Percentiles rank a stretch among this genome's conserved stretches.
Conservation (phyloP, 164 flowering plant genomes). For the Magnolia changhungtana region DNA sequence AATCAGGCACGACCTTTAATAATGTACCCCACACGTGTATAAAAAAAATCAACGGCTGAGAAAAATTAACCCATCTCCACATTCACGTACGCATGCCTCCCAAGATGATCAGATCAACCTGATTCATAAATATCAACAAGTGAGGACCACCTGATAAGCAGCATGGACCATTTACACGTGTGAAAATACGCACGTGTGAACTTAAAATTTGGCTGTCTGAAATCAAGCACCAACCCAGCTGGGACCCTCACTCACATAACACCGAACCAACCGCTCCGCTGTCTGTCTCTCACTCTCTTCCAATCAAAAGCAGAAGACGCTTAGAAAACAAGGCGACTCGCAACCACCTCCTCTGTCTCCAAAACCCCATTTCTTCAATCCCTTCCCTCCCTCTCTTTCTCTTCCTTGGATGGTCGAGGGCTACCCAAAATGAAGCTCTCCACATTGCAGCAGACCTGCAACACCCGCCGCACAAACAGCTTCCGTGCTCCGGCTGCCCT, state of each 20-base stretch:
- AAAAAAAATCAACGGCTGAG: too few relatives aligned
- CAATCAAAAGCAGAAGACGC: neutral
- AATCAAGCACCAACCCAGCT: neutral
- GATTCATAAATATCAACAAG: too few relatives aligned
- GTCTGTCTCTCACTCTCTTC: neutral
- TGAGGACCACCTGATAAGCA: too few relatives aligned
- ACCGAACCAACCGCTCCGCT: neutral
- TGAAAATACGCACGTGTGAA: neutral
- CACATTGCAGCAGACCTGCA: slow-evolving; percentile 10
- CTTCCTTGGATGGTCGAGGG: neutral
- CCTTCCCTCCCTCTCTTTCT: neutral
- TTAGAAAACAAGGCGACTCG: neutral
- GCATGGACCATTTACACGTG: neutral
- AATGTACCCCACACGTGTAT: too few relatives aligned
- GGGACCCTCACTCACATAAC: neutral
- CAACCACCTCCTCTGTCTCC: neutral
- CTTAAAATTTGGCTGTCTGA: too few relatives aligned
- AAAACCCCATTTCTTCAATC: neutral
- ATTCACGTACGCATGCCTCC: too few relatives aligned
- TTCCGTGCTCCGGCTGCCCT: slow-evolving; percentile 43
- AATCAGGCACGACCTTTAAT: too few relatives aligned
- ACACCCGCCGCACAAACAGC: slow-evolving; percentile 48
- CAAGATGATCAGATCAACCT: too few relatives aligned
- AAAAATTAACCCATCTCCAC: too few relatives aligned
- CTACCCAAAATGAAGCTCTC: slow-evolving; percentile 11